Percentiles rank a stretch among this genome's conserved stretches.
Evolutionary conservation across 1,284 basidiomycete species (phyloP).

Genomic region (Marasmius fiardii): DNA sequence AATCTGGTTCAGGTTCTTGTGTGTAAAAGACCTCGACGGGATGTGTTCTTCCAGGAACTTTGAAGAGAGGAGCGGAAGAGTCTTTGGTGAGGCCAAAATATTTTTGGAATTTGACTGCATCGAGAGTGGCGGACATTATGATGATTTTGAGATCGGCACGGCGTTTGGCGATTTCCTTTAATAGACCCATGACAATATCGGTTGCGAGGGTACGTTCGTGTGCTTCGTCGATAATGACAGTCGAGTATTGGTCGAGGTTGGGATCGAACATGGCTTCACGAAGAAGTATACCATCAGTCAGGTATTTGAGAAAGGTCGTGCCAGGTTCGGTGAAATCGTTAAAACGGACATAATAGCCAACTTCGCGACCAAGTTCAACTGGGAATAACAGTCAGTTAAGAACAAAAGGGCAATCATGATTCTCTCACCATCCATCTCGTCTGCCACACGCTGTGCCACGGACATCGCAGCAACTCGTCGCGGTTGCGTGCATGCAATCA

Average conservation of each 20-base stretch:
- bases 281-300: conserved; percentile 99
- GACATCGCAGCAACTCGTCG: conserved; percentile 97
- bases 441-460: conserved; percentile 97
- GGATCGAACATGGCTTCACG: conserved; percentile 98
- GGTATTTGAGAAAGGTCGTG: conserved; percentile 94
- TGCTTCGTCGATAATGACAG: conserved; percentile 97
- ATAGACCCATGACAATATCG: conserved; percentile 96
- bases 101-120: conserved; percentile 95
- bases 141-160: conserved; percentile 94
- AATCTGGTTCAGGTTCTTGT: conserved; percentile 94
- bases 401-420: background rate
- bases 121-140: conserved; percentile 98
- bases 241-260: conserved; percentile 86
- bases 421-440: conserved; percentile 93
- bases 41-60: conserved; percentile 95
- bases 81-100: conserved; percentile 78
- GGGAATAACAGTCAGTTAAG: conserved; percentile 1
- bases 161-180: conserved; percentile 73
- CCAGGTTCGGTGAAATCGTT: conserved; percentile 95
- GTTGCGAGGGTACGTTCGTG: conserved; percentile 98
- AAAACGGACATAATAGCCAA: conserved; percentile 98
- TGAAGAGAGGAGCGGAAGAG: conserved; percentile 80
- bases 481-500: conserved; percentile 97
- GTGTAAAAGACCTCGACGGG: conserved; percentile 97
- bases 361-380: conserved; percentile 91